Base-by-base conservation (phyloP, 1,284 basidiomycete genomes). In the Heterobasidion irregulare region DNA sequence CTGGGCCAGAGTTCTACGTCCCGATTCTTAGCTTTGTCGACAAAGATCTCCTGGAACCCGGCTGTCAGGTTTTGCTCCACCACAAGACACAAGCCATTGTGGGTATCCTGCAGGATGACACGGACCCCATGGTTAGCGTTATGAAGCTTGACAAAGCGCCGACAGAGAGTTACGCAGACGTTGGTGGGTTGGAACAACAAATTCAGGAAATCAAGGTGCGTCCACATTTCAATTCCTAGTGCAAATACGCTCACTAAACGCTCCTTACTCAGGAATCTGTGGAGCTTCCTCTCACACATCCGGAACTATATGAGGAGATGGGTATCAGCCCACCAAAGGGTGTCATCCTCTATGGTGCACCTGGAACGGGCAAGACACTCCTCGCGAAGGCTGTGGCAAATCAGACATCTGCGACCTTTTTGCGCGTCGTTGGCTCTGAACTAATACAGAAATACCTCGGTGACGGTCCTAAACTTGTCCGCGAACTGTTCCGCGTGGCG, bases 111-210 rank as follows among this genome's bases (percentile, higher is more conserved):
- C 87, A 93, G 60, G 96, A 99, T 67, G 97, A 99, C 68, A 80
- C 90, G n/a, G 94, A 99, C 68, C 96, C 96, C 8, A 87, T 98
- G 78, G 96, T 99, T 61, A 97, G 87, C 67, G 92, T 98, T 63
- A 98, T 99, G 96, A 98, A 98, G 71, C 82, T 98, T 47, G 94
- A 96, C 78, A 98, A 99, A 75, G 96, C 96, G 8, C 97, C 97
- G 0, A 96, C 94, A 16, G 97, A 99, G 74, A 97, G 92, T 62
- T 99, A 99, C 70, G 95, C 96, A 41, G 97, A 99, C 68, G 91
- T 99, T 64, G 97, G 97, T 78, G 96, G 96, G 56, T 77, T 99
- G 32, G 97, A 99, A 69, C 79, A 80, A 52, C 97, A 99, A 72
- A 99, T 99, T 64, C 94, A 98, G 72, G 96, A 99, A 73, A 98